Base-by-base conservation (phyloP, 441 rosid genomes). In the Populus tomentosa region DNA sequence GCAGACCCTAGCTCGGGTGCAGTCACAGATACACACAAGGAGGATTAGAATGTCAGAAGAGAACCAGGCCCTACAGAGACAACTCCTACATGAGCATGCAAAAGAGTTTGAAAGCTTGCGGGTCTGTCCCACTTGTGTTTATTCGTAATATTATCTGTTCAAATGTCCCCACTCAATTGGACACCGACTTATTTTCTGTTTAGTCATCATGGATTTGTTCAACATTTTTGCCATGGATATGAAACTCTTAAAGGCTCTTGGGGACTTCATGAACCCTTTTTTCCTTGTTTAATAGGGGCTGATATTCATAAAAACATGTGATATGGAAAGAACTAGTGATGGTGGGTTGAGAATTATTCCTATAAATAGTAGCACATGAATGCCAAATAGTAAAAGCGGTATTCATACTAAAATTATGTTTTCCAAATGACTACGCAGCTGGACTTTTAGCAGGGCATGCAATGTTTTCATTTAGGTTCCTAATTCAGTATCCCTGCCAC, bases 31-130 rank as follows among this genome's bases (percentile, higher is more conserved):
- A 84, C 89, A 83, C 26, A 79, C 85, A 10, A 85, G 95, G 82
- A 95, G 99, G 78, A 77, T 88, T 75, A 85, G 90, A 77, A 90
- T 94, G 97, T 81, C 87, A 11, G 97, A 96, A 86, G 99, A 96
- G 89, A 96, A 91, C 80, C 97, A 90, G 72, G 91, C 92, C 76
- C 90, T 94, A 28, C 99, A 91, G 83, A 89, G 86, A 67, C 99
- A 91, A 79, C 90, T 94, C 42, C 78, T 90, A 75, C 97, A 96
- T 70, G 91, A 95, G 77, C 97, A 93, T 79, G 98, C 91, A 4
- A 89, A 87, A 79, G 95, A 94, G 86, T 82, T 89, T 65, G 90
- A 88, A 77, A 89, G 83, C 81, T 75, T 86, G 59, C 88, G 82
- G 92, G 98, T 90, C 50, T 79, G 78, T 78, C 24, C 23, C 38